phyloP scores from a whole-genome alignment of 495 filamentous ascomycete species.

The Hypoxylon intermedium region DNA sequence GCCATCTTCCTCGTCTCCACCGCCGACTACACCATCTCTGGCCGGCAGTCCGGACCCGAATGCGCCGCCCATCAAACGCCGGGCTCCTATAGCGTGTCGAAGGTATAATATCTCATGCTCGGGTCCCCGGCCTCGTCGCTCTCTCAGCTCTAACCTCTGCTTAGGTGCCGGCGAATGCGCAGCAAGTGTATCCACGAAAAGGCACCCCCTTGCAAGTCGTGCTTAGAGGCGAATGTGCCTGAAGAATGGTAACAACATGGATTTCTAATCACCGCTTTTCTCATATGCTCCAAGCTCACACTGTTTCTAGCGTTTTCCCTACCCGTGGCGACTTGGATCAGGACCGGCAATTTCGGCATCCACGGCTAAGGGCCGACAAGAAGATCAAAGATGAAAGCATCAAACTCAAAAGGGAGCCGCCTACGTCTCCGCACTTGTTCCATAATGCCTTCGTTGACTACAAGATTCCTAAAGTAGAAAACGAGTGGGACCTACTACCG shows the following conservation, averaged over 20 bases:
- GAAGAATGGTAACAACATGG: slow-evolving; percentile 50
- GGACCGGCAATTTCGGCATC: slow-evolving; percentile 57
- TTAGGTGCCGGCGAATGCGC: slow-evolving; percentile 58
- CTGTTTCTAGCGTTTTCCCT: slow-evolving; percentile 48
- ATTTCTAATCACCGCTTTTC: slow-evolving; percentile 1
- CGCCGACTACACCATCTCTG: slow-evolving; percentile 14
- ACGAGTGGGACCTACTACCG: slow-evolving; percentile 56
- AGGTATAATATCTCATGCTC: slow-evolving; percentile 44
- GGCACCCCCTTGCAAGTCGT: slow-evolving; percentile 53
- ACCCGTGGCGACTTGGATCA: slow-evolving; percentile 52
- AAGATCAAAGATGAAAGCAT: slow-evolving; percentile 46
- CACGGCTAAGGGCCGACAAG: slow-evolving; percentile 53
- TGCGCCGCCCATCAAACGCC: slow-evolving; percentile 47
- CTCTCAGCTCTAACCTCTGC: slow-evolving; percentile 1
- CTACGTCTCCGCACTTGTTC: slow-evolving; percentile 37
- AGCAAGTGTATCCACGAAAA: slow-evolving; percentile 59
- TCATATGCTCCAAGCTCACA: slow-evolving; percentile 1
- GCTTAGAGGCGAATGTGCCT: slow-evolving; percentile 51
- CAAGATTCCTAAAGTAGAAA: slow-evolving; percentile 37
- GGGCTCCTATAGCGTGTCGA: slow-evolving; percentile 58
- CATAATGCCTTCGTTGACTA: slow-evolving; percentile 31
- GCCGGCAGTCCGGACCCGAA: slow-evolving; percentile 16
- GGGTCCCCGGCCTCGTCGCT: not conserved
- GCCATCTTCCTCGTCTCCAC: slow-evolving; percentile 19
- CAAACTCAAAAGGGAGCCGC: slow-evolving; percentile 48